A percentile compares a stretch with the other conserved stretches of the same genome.
phyloP scores from a whole-genome alignment of 1,284 basidiomycete species.

The Phellopilus nigrolimitatus region DNA sequence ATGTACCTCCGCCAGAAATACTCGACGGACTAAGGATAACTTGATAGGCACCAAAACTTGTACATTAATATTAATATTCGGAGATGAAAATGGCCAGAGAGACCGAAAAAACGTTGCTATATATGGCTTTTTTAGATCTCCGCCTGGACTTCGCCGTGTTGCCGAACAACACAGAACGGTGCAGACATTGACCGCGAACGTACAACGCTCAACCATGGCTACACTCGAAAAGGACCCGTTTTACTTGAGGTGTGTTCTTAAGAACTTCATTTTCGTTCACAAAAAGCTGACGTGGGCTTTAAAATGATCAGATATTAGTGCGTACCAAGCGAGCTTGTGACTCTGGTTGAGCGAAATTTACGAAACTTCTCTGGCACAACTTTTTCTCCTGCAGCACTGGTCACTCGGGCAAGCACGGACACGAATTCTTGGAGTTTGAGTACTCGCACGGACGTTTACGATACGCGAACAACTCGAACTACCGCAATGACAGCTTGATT shows the following conservation, averaged over 20 bases:
- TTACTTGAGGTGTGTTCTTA: slow-evolving; percentile 77
- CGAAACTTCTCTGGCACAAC: slow-evolving; percentile 6
- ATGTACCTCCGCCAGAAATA: too few species aligned
- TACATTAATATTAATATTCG: too few species aligned
- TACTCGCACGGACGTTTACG: slow-evolving; percentile 93
- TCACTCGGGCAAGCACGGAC: slow-evolving; percentile 93
- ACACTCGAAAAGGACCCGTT: slow-evolving; percentile 65
- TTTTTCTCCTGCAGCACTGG: slow-evolving; percentile 63
- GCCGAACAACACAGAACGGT: not conserved
- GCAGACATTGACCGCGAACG: not conserved
- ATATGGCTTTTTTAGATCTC: not conserved
- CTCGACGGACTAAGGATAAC: too few species aligned
- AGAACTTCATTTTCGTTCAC: slow-evolving; percentile 22
- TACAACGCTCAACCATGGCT: slow-evolving; percentile 36
- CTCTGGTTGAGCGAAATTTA: slow-evolving; percentile 3
- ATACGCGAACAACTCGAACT: slow-evolving; percentile 99
- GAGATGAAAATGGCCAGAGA: too few species aligned
- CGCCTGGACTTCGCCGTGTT: not conserved
- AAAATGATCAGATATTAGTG: slow-evolving; percentile 72
- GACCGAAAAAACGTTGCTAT: too few species aligned
- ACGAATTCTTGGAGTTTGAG: slow-evolving; percentile 98
- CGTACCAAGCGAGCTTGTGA: slow-evolving; percentile 28
- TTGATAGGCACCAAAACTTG: too few species aligned
- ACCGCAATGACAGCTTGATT: slow-evolving; percentile 94
- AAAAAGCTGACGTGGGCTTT: slow-evolving; percentile 3